phyloP scores from a whole-genome alignment of 139 green algal genomes.

The Micractinium sp. region DNA sequence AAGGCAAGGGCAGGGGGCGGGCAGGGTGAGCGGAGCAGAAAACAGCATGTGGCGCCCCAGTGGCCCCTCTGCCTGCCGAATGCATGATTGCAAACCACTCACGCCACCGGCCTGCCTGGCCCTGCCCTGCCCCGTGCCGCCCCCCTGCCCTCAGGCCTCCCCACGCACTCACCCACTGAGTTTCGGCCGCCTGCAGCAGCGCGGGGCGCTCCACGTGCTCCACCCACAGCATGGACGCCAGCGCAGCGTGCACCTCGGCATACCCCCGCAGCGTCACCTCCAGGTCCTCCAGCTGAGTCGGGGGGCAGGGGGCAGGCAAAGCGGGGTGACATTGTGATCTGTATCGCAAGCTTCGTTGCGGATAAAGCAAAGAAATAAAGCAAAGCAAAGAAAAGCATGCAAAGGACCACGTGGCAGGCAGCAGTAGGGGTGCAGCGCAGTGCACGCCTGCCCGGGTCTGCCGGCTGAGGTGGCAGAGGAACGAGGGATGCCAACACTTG shows the following conservation, averaged over 20 bases:
- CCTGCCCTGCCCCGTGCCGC: background rate
- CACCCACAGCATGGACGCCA: constrained; percentile 69
- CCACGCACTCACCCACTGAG: constrained; percentile 54
- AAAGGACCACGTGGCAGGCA: no score
- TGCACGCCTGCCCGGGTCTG: no score
- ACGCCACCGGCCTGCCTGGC: background rate
- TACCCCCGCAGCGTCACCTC: constrained; percentile 55
- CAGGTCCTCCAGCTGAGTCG: constrained; percentile 67
- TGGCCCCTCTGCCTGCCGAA: no score
- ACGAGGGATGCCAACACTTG: no score
- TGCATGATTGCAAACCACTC: background rate
- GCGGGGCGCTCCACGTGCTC: constrained; percentile 44
- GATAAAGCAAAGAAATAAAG: no score
- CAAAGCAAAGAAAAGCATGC: no score
- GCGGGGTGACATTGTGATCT: no score
- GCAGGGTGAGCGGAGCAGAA: no score
- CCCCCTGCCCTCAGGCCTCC: background rate
- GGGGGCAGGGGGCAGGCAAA: background rate
- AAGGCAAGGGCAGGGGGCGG: background rate
- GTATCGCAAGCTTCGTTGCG: no score
- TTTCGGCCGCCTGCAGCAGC: constrained; percentile 55
- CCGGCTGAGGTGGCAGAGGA: background rate
- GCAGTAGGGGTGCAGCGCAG: no score
- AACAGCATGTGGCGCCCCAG: no score
- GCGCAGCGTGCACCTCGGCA: constrained; percentile 75